phyloP scores from a whole-genome alignment of 2,329 filamentous ascomycete species.

The Aspergillus awamori region DNA sequence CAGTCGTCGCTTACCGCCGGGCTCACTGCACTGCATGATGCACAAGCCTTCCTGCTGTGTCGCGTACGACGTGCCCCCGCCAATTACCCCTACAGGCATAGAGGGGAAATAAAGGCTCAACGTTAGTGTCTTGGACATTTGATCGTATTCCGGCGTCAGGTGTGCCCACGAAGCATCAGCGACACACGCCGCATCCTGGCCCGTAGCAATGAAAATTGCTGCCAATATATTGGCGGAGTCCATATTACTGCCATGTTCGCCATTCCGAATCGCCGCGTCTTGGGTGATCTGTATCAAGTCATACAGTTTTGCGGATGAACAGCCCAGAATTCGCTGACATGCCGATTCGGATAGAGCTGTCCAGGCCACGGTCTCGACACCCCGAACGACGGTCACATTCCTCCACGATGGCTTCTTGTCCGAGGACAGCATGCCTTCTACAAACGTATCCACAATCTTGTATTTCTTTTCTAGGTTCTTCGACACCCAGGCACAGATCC shows the following conservation, averaged over 20 bases:
- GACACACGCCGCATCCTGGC: conserved; percentile 28
- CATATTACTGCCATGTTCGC: conserved; percentile 23
- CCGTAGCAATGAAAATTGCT: conserved; percentile 29
- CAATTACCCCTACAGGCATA: conserved; percentile 29
- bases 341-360: conserved; percentile 22
- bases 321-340: conserved; percentile 24
- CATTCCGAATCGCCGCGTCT: conserved; percentile 24
- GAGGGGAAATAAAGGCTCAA: conserved; percentile 31
- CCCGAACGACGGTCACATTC: conserved; percentile 25
- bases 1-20: conserved; percentile 27
- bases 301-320: conserved; percentile 19
- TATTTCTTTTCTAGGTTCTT: background rate
- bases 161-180: conserved; percentile 27
- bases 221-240: conserved; percentile 26
- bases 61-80: conserved; percentile 28
- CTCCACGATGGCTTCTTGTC: conserved; percentile 33
- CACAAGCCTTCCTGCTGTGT: conserved; percentile 31
- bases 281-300: conserved; percentile 12
- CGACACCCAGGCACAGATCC: conserved; percentile 22
- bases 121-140: conserved; percentile 22
- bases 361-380: conserved; percentile 32
- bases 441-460: conserved; percentile 10
- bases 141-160: conserved; percentile 25
- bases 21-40: conserved; percentile 26
- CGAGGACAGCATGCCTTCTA: conserved; percentile 28